Base-by-base conservation (phyloP, 2,329 filamentous ascomycete genomes). In the Nigrograna mackinnonii region DNA sequence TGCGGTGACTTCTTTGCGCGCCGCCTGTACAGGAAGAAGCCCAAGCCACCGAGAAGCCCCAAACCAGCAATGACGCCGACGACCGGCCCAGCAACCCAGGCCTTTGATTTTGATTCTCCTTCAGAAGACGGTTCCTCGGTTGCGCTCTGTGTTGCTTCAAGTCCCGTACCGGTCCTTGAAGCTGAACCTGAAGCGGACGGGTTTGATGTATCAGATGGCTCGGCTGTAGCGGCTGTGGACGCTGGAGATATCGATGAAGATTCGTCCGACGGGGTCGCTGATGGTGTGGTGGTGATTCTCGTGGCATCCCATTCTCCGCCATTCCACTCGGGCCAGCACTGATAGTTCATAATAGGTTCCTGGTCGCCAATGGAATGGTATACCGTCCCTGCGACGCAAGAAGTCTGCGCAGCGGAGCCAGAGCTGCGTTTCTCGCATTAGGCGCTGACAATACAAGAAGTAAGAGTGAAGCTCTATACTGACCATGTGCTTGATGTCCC, bases 251-350 rank as follows among this genome's bases (percentile, higher is more conserved):
- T 37, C 4, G 34, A n/a, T 37, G 41, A 20, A 14, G 32, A 37
- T n/a, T 21, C 21, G 11, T 6, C 13, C 4, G 16, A 11, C 14
- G 39, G 30, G 7, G 18, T 24, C 2, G 33, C 18, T 19, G 16
- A 12, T 11, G 39, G 21, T 17, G 21, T 43, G 6, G 37, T 35
- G 22, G 36, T 44, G n/a, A 20, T 13, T 14, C 22, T 19, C 4
- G 38, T 43, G 1, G 42, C 42, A 17, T 30, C 31, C 34, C 35
- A 49, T 19, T 44, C 44, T 4, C 46, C 46, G 7, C 24, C 33
- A n/a, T 35, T 28, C 46, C 46, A 49, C 6, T 34, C 4, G 4
- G 46, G 46, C 46, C 46, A 49, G 39, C 43, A 49, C 28, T 49
- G 46, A 34, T 43, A 49, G 22, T 46, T 46, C 33, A 37, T 43